Evolutionary conservation across 345 rosid species (phyloP).

Genomic region (Toxicodendron radicans): DNA sequence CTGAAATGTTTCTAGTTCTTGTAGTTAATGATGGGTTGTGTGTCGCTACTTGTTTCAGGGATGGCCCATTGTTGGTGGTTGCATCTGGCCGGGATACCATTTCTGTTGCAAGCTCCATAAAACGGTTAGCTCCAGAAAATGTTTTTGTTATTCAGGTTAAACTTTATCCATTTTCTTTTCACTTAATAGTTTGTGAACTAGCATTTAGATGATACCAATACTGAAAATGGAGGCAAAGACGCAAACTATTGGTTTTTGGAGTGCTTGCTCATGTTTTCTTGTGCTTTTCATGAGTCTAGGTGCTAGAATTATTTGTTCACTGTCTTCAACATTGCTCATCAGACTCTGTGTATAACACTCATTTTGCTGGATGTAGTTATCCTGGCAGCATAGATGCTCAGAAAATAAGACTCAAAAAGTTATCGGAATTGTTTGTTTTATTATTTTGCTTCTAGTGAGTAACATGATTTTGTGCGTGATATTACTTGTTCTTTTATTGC

Average conservation of each 20-base stretch:
- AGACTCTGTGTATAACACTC: background rate
- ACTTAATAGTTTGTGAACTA: background rate
- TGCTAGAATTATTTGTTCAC: background rate
- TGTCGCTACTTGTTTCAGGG: constrained; percentile 35
- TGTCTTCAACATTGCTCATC: background rate
- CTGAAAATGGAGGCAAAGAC: background rate
- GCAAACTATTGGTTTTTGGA: background rate
- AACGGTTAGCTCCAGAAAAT: constrained; percentile 65
- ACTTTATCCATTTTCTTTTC: constrained; percentile 6
- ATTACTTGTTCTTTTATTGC: background rate
- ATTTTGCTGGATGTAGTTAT: background rate
- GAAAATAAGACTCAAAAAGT: constrained; percentile 3
- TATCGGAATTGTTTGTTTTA: background rate
- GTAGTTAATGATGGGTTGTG: background rate
- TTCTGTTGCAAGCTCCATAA: constrained; percentile 73
- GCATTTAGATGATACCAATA: background rate
- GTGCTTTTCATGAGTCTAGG: background rate
- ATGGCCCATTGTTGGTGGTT: constrained; percentile 83
- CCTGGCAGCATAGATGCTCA: background rate
- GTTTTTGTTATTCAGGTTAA: constrained; percentile 91
- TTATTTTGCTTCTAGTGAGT: background rate
- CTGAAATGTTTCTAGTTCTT: background rate
- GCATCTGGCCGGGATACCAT: constrained; percentile 91
- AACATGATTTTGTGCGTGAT: background rate
- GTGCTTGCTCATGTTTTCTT: background rate